These are phyloP conservation scores for Favolaschia claudopus DNA, from an alignment of 768 basidiomycete species.

Conservation along the genomic window DNA sequence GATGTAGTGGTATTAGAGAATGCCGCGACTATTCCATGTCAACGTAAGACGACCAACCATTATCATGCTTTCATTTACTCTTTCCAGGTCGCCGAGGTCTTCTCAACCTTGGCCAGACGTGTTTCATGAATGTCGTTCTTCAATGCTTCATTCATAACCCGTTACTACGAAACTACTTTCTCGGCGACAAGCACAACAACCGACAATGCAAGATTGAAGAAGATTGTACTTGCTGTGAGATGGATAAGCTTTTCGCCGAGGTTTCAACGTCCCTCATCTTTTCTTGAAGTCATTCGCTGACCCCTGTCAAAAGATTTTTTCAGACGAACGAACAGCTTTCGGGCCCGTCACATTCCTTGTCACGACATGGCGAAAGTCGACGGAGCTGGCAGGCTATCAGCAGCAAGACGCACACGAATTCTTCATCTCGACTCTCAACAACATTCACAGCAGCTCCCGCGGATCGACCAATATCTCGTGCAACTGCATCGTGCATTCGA, in stretches of 20 bases:
- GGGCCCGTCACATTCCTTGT: conserved; percentile 85
- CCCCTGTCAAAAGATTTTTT: conserved; percentile 53
- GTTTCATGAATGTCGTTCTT: conserved; percentile 92
- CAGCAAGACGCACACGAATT: conserved; percentile 95
- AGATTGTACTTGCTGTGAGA: conserved; percentile 89
- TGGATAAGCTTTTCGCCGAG: conserved; percentile 86
- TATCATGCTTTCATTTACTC: background rate
- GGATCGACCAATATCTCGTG: conserved; percentile 80
- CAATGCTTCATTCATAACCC: conserved; percentile 92
- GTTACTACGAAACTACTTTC: conserved; percentile 84
- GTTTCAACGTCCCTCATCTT: conserved; percentile 42
- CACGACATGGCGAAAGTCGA: conserved; percentile 81
- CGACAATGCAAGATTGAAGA: conserved; percentile 64
- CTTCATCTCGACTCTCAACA: conserved; percentile 83
- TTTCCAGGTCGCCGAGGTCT: conserved; percentile 77
- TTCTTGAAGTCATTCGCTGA: background rate
- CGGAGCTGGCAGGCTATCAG: conserved; percentile 87
- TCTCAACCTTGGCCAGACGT: conserved; percentile 89
- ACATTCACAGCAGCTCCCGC: conserved; percentile 81
- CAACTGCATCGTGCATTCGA: conserved; percentile 89
- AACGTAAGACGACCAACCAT: conserved; percentile 55
- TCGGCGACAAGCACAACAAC: conserved; percentile 87
- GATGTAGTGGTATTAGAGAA: conserved; percentile 57
- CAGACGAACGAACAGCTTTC: conserved; percentile 64
- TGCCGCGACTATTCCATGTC: conserved; percentile 66